Conservation (phyloP, 768 basidiomycete genomes). For the Cystobasidium ongulense region DNA sequence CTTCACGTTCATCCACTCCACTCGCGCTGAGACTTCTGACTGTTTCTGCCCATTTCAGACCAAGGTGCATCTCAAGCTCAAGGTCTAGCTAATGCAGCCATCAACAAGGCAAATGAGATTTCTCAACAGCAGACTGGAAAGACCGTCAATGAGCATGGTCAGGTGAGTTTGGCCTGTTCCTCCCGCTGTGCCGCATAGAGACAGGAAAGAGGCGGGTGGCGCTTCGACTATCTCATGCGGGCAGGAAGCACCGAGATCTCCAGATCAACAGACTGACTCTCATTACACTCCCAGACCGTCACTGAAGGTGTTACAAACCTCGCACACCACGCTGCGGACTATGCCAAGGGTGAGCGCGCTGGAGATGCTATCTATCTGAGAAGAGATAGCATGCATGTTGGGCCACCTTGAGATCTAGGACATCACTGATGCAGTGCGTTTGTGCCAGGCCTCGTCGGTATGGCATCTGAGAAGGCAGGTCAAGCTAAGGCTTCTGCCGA, state of each 20-base stretch:
- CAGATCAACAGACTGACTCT: not conserved
- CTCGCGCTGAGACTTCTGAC: not conserved
- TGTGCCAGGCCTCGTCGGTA: not conserved
- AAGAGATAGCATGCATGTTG: too few relatives aligned
- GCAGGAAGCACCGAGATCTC: not conserved
- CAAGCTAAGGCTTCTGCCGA: slow-evolving; percentile 24
- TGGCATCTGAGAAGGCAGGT: slow-evolving; percentile 15
- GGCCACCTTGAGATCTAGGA: not conserved
- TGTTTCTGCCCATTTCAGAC: not conserved
- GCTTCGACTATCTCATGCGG: too few relatives aligned
- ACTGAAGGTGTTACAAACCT: not conserved
- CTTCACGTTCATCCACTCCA: not conserved
- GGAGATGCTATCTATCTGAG: too few relatives aligned
- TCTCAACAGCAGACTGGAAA: slow-evolving; percentile 17
- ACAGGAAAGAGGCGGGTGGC: not conserved
- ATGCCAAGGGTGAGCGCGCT: slow-evolving; percentile 10
- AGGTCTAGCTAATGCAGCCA: not conserved
- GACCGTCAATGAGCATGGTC: slow-evolving; percentile 19
- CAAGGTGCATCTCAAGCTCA: not conserved
- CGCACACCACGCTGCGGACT: slow-evolving; percentile 10
- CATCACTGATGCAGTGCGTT: not conserved
- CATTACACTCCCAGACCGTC: not conserved
- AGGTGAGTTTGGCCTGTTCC: not conserved
- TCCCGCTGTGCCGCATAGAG: not conserved
- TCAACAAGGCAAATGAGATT: slow-evolving; percentile 19